These are phyloP conservation scores for Phylloboletellus chloephorus DNA, from an alignment of 1,284 basidiomycete genomes.

Conservation along the genomic window DNA sequence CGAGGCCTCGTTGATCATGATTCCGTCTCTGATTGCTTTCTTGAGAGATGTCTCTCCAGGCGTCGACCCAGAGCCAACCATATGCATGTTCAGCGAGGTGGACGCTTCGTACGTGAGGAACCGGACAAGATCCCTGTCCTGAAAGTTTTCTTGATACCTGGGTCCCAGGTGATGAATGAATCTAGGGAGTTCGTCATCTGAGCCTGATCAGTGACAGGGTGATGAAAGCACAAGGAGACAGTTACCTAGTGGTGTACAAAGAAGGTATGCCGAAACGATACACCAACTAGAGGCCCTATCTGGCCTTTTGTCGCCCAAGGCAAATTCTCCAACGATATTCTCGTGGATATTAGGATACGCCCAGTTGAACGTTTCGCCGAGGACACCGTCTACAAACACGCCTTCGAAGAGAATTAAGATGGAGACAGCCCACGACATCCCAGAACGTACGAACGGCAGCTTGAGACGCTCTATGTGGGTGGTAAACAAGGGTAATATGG, in stretches of 20 bases:
- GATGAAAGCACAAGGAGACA: neutral
- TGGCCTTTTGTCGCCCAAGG: slow-evolving; percentile 47
- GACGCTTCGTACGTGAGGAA: slow-evolving; percentile 77
- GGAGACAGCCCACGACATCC: neutral
- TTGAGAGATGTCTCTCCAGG: slow-evolving; percentile 36
- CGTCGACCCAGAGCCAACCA: slow-evolving; percentile 30
- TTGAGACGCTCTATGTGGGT: slow-evolving; percentile 50
- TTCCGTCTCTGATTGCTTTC: slow-evolving; percentile 51
- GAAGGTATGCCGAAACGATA: slow-evolving; percentile 59
- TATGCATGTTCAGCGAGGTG: slow-evolving; percentile 69
- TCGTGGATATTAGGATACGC: slow-evolving; percentile 46
- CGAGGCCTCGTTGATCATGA: slow-evolving; percentile 40
- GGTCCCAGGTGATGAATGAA: slow-evolving; percentile 74
- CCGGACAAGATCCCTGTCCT: slow-evolving; percentile 54
- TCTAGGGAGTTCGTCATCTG: slow-evolving; percentile 59
- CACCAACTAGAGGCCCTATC: slow-evolving; percentile 57
- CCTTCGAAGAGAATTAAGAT: slow-evolving; percentile 36
- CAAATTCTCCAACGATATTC: slow-evolving; percentile 37
- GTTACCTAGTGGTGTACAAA: slow-evolving; percentile 56
- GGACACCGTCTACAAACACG: slow-evolving; percentile 64
- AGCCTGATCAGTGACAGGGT: slow-evolving; percentile 1
- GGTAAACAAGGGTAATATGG: slow-evolving; percentile 59
- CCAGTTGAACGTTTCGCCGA: slow-evolving; percentile 57
- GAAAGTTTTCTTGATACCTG: slow-evolving; percentile 67
- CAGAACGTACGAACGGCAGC: slow-evolving; percentile 55